Base-by-base conservation (phyloP, 306 rosid species). In the Benincasa hispida region DNA sequence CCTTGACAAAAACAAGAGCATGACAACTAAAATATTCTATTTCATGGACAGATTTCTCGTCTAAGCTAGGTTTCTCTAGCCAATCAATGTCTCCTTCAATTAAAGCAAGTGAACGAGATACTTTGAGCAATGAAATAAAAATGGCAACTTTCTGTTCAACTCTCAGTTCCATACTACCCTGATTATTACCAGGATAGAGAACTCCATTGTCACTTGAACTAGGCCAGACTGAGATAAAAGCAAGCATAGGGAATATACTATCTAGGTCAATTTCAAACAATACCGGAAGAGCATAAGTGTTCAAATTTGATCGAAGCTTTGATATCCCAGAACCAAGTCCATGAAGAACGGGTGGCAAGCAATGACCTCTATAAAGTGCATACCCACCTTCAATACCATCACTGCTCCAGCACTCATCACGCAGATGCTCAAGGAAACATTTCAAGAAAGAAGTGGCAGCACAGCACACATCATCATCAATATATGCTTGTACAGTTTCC, bases 271-370 rank as follows among this genome's bases (percentile, higher is more conserved):
- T 76, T 83, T 94, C 96, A 76, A 94, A 87, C 77, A 92, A 79
- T 84, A 89, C 87, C 8, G 96, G 97, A 63, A 94, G 82, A 56
- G 93, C 95, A 63, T 94, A 94, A 78, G 97, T 92, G 80, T 89
- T 94, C 85, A 94, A 75, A 86, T 94, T 94, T 63, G 99, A 76
- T 67, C 99, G 96, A 75, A 90, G 96, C 84, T 90, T 94, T 17
- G 99, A 88, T 79, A 86, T 83, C 72, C 97, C 99, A 83, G 97
- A 94, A 85, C 90, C 94, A 75, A 94, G 91, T 77, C 96, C 97
- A 72, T 83, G 79, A 72, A 94, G 79, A 80, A 92, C 0, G 3
- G 97, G 97, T 61, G 95, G 92, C 79, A 90, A 85, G 74, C 97
- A 91, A 76, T 85, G 79, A 48, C 87, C 91, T 85, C 99, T 87